These are phyloP conservation scores for Solanum dulcamara DNA, from an alignment of 257 asterid species.

Conservation along the genomic window DNA sequence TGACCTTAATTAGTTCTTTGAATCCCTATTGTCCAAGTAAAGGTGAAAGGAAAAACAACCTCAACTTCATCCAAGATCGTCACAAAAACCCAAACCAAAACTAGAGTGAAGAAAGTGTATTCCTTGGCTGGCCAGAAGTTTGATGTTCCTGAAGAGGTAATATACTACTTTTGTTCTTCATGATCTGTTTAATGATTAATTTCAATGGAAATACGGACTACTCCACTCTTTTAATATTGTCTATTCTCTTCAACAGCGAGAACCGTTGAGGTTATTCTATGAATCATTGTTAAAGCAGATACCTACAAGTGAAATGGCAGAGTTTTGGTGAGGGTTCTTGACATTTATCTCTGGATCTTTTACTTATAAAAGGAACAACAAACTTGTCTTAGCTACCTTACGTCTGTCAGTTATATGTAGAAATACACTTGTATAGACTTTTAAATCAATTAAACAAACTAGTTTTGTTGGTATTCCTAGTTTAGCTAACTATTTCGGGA, in stretches of 20 bases:
- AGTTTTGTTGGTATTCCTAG: too few relatives aligned
- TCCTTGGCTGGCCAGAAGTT: constrained; percentile 85
- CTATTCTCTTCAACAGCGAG: constrained; percentile 45
- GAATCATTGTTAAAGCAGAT: constrained; percentile 80
- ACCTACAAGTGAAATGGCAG: constrained; percentile 97
- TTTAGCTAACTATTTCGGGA: too few relatives aligned
- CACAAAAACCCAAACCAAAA: constrained; percentile 39
- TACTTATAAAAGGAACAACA: neutral
- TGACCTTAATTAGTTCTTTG: neutral
- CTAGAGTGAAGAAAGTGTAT: constrained; percentile 68
- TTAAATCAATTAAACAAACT: too few relatives aligned
- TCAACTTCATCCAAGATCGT: constrained; percentile 38
- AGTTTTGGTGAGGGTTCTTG: constrained; percentile 45
- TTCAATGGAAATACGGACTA: neutral
- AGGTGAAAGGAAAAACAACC: constrained; percentile 46
- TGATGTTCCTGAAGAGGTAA: constrained; percentile 91
- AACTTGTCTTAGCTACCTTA: neutral
- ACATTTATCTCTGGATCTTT: neutral
- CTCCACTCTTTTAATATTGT: neutral
- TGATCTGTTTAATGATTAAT: neutral
- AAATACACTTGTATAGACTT: neutral
- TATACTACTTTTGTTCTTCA: neutral
- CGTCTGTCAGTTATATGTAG: neutral
- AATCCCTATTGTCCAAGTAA: constrained; percentile 34
- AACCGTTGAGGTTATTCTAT: constrained; percentile 78